phyloP scores from a whole-genome alignment of 257 asterid species.

The Jasminum sambac region DNA sequence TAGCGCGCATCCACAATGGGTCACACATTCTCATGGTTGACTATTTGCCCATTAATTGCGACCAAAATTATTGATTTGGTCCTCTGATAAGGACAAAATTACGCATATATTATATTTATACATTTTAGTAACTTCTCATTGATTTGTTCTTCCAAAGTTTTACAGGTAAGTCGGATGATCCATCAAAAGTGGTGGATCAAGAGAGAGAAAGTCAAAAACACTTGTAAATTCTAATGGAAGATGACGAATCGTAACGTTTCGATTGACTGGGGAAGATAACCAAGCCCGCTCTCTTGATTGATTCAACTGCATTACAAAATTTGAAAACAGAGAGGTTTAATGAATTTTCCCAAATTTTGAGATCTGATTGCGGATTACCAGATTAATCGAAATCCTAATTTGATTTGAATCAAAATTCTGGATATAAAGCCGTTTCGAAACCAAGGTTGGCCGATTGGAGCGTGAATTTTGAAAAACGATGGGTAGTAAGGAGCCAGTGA shows the following conservation, averaged over 20 bases:
- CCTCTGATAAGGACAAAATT: background rate
- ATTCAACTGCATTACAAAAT: constrained; percentile 19
- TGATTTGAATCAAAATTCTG: background rate
- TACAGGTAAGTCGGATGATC: constrained; percentile 30
- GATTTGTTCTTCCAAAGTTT: constrained; percentile 28
- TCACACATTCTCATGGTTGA: background rate
- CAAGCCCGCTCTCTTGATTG: constrained; percentile 19
- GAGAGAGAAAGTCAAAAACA: constrained; percentile 3
- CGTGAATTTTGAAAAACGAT: constrained; percentile 17
- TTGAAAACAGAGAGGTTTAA: background rate
- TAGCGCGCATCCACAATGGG: background rate
- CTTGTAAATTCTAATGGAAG: background rate
- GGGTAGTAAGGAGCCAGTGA: constrained; percentile 47
- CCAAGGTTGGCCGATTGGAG: background rate
- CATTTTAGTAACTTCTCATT: constrained; percentile 19
- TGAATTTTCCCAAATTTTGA: background rate
- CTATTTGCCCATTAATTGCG: background rate
- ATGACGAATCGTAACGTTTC: background rate
- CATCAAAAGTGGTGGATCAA: constrained; percentile 47
- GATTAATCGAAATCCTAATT: constrained; percentile 5
- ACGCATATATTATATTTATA: no score
- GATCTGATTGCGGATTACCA: background rate
- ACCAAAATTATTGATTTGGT: background rate
- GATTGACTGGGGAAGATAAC: constrained; percentile 1
- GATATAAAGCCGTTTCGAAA: background rate